These are phyloP conservation scores for Obelidium mucronatum DNA, from an alignment of 192 early-diverging fungal genomes.

Conservation along the genomic window DNA sequence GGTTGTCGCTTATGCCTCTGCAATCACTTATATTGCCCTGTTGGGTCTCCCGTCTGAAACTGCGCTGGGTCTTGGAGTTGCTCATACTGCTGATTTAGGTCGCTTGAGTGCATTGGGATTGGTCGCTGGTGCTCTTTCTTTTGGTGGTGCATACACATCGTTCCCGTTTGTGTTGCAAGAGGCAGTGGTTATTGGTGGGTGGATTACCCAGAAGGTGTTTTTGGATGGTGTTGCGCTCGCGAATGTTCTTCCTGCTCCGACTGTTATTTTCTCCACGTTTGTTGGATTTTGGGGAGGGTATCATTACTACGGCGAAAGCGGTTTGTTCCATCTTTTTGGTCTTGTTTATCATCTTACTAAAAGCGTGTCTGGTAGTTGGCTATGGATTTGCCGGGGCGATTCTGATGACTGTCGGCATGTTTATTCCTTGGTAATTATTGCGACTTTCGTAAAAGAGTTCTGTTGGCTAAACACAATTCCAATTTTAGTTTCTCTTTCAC, in stretches of 20 bases:
- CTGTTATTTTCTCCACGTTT: conserved; percentile 58
- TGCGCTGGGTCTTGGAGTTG: conserved; percentile 54
- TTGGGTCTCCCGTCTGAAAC: conserved; percentile 54
- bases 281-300: conserved; percentile 49
- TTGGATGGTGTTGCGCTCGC: conserved; percentile 60
- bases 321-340: conserved; percentile 16
- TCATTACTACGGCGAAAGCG: neutral
- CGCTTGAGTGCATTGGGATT: conserved; percentile 57
- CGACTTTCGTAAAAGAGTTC: too few relatives aligned
- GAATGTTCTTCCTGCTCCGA: conserved; percentile 57
- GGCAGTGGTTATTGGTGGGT: conserved; percentile 58
- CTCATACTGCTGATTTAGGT: conserved; percentile 41
- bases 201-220: conserved; percentile 57
- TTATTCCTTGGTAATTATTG: too few relatives aligned
- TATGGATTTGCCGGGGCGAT: too few relatives aligned
- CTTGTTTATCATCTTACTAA: conserved; percentile 52
- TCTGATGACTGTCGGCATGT: too few relatives aligned
- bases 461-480: too few relatives aligned
- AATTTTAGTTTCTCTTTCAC: too few relatives aligned
- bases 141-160: conserved; percentile 64
- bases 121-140: conserved; percentile 54
- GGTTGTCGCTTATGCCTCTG: conserved; percentile 23
- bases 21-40: conserved; percentile 44
- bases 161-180: conserved; percentile 65
- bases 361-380: too few relatives aligned